Evolutionary conservation across 139 green algal genomes (phyloP).

Genomic region (Picocystis salinarum): DNA sequence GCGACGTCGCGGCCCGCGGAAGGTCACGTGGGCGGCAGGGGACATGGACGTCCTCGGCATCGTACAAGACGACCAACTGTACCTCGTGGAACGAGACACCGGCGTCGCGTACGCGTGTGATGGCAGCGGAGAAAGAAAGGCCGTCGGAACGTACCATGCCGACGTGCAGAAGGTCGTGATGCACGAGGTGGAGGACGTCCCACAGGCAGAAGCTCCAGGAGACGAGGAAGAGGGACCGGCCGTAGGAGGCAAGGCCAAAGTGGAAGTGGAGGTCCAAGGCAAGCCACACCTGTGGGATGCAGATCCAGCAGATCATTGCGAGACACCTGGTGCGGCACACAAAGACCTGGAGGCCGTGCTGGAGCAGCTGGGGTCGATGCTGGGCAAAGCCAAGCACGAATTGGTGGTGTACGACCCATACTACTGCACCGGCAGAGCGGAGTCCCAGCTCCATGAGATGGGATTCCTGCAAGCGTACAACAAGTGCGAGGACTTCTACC

Average conservation of each 20-base stretch:
- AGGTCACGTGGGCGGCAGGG: no score
- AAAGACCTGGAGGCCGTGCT: slow-evolving; percentile 20
- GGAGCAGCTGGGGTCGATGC: slow-evolving; percentile 2
- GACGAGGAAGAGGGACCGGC: neutral
- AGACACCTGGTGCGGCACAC: slow-evolving; percentile 24
- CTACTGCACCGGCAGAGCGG: slow-evolving; percentile 22
- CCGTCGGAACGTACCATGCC: no score
- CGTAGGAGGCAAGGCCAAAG: neutral
- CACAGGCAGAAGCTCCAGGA: neutral
- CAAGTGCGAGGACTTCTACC: slow-evolving; percentile 38
- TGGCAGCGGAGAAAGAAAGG: no score
- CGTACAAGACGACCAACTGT: no score
- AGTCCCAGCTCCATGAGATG: slow-evolving; percentile 13
- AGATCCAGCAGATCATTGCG: slow-evolving; percentile 19
- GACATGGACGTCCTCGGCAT: no score
- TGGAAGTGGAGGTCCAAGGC: neutral
- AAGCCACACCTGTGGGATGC: slow-evolving; percentile 15
- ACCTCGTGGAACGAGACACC: no score
- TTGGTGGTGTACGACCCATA: slow-evolving; percentile 32
- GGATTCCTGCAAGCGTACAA: slow-evolving; percentile 28
- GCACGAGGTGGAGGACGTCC: no score
- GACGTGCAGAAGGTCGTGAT: no score
- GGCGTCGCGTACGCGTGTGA: no score
- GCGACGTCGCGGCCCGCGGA: no score
- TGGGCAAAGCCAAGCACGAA: slow-evolving; percentile 10